Percentiles rank a stretch among this genome's conserved stretches.
phyloP scores from a whole-genome alignment of 345 rosid species.

The Noccaea bulbosa region DNA sequence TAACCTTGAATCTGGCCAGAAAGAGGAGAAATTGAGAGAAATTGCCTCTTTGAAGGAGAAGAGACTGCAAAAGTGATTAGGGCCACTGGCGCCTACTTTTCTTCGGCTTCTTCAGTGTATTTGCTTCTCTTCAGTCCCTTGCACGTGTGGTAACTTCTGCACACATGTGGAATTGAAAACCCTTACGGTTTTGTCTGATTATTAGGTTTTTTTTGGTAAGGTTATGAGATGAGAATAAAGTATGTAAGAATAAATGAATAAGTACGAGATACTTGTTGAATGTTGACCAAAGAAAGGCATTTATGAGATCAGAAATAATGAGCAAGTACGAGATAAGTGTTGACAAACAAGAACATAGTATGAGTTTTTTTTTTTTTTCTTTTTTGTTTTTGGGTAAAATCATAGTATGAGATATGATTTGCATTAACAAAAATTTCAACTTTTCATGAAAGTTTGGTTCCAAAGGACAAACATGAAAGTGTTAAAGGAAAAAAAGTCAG shows the following conservation, averaged over 20 bases:
- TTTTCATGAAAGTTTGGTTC: not conserved
- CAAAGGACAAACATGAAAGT: not conserved
- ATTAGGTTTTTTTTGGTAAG: not conserved
- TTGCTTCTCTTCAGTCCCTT: not conserved
- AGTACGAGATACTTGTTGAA: not conserved
- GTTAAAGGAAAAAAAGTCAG: not conserved
- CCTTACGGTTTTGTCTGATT: constrained; percentile 2
- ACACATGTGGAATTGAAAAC: constrained; percentile 30
- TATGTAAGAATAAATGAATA: not conserved
- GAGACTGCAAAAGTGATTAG: constrained; percentile 40
- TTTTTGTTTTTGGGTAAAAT: too few relatives aligned
- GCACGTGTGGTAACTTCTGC: constrained; percentile 24
- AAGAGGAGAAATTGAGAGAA: constrained; percentile 23
- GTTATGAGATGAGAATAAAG: not conserved
- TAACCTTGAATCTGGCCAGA: constrained; percentile 29
- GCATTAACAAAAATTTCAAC: not conserved
- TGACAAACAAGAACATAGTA: not conserved
- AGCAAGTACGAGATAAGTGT: not conserved
- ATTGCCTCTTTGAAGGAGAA: constrained; percentile 22
- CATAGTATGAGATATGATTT: not conserved
- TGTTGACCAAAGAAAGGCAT: too few relatives aligned
- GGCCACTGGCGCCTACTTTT: constrained; percentile 40
- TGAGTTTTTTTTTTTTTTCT: too few relatives aligned
- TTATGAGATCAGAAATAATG: too few relatives aligned
- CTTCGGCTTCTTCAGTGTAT: constrained; percentile 26